Conservation (phyloP, 2,329 filamentous ascomycete genomes). For the Phyllosticta capitalensis region DNA sequence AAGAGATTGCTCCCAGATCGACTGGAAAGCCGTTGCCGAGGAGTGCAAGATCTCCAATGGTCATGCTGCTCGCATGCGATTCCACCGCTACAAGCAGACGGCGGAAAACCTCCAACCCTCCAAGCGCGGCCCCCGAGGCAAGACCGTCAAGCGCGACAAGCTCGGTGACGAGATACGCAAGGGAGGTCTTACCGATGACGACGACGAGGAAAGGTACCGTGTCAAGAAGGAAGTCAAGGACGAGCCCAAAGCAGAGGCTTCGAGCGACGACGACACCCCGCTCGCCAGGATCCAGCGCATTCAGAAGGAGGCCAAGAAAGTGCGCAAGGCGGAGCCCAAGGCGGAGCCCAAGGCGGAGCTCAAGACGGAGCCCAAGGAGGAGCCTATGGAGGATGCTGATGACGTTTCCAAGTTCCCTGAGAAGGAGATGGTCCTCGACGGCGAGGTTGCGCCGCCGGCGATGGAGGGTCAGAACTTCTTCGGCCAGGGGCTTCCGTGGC, state of each 20-base stretch:
- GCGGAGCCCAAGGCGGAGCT: neutral
- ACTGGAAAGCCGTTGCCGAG: slow-evolving; percentile 44
- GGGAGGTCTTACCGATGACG: neutral
- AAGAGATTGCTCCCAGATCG: slow-evolving; percentile 33
- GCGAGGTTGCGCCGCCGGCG: too few species aligned
- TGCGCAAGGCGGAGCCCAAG: neutral
- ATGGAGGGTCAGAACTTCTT: too few species aligned
- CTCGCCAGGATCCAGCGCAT: neutral
- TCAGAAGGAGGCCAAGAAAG: neutral
- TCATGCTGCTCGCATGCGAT: slow-evolving; percentile 49
- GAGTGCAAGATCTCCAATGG: slow-evolving; percentile 45
- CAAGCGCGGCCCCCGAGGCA: neutral
- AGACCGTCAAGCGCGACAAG: neutral
- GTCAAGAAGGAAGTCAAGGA: neutral
- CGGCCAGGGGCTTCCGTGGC: too few species aligned
- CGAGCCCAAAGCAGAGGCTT: neutral
- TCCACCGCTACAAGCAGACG: slow-evolving; percentile 43
- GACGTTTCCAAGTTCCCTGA: neutral
- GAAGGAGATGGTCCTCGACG: too few species aligned
- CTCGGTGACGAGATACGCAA: neutral
- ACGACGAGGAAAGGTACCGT: neutral
- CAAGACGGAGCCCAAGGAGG: neutral
- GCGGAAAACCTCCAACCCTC: slow-evolving; percentile 30
- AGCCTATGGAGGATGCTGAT: neutral
- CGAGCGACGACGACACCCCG: neutral